phyloP scores from a whole-genome alignment of 2,329 filamentous ascomycete genomes.

The Lizonia empirigonia region DNA sequence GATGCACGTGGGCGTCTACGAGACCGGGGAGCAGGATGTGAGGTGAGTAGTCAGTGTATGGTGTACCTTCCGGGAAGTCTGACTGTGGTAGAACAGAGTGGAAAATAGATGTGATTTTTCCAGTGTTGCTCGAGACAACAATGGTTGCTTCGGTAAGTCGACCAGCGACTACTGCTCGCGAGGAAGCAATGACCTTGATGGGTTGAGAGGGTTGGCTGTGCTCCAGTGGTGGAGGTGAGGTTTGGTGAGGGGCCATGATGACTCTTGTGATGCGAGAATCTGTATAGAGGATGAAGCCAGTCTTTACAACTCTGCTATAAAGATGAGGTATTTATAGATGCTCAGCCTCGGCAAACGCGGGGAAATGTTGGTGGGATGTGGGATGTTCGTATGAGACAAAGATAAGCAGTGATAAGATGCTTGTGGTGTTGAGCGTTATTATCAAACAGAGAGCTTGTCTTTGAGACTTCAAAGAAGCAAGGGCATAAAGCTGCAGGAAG shows the following conservation, averaged over 20 bases:
- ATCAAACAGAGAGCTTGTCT: slow-evolving; percentile 17
- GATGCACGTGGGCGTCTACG: slow-evolving; percentile 95
- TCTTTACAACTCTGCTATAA: slow-evolving; percentile 7
- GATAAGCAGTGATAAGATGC: slow-evolving; percentile 46
- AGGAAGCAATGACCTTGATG: slow-evolving; percentile 81
- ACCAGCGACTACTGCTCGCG: slow-evolving; percentile 78
- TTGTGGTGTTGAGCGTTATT: slow-evolving; percentile 20
- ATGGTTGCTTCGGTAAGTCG: slow-evolving; percentile 82
- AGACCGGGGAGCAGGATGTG: slow-evolving; percentile 85
- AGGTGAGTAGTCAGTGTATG: slow-evolving; percentile 84
- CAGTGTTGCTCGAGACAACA: slow-evolving; percentile 74
- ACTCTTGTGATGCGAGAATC: background rate
- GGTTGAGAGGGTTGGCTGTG: slow-evolving; percentile 45
- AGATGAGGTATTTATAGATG: slow-evolving; percentile 8
- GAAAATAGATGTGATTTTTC: slow-evolving; percentile 81
- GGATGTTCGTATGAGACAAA: slow-evolving; percentile 25
- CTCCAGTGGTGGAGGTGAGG: slow-evolving; percentile 35
- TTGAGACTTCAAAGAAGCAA: background rate
- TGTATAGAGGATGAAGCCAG: background rate
- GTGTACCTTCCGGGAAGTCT: slow-evolving; percentile 72
- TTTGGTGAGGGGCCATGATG: slow-evolving; percentile 49
- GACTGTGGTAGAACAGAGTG: slow-evolving; percentile 74
- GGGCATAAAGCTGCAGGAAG: background rate
- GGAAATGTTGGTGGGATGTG: slow-evolving; percentile 23
- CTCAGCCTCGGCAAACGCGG: slow-evolving; percentile 32